Base-by-base conservation (phyloP, 1,284 basidiomycete species). In the Ustilago vetiveriae region DNA sequence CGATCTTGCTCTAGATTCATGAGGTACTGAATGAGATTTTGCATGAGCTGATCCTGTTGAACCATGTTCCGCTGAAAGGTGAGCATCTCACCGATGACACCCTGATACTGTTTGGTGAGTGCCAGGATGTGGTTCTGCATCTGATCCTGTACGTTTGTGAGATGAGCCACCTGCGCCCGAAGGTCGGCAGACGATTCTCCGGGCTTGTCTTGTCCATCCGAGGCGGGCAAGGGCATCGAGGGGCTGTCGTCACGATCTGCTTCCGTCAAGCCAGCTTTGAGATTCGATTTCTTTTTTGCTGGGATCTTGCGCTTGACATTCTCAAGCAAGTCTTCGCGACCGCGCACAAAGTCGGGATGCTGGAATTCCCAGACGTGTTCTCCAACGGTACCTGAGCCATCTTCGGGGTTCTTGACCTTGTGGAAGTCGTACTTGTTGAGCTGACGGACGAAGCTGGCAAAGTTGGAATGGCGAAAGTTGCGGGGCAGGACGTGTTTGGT, bases 361-460 rank as follows among this genome's bases (percentile, higher is more conserved):
- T 90, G 88, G 82, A 98, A 98, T 26, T 94, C 95, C 94, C 95
- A 98, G 3, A 59, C 37, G 26, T 78, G 75, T 78, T 92, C 90
- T 79, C 92, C 91, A 36, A 90, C 91, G 74, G 88, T 90, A 57
- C 88, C 87, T 70, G 86, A 85, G 66, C 90, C 90, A 3, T 89
- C 88, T 74, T 91, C 92, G 80, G 92, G 92, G 37, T 80, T 79
- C 74, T 84, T 83, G 58, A 89, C 91, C 85, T 97, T 98, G 86
- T 95, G 93, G 79, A 97, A 98, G 79, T 96, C 94, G 81, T 98
- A 98, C 84, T 97, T 98, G 87, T 98, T 98, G 36, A 98, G 85
- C 83, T 98, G 94, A 7, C 77, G 52, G 6, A 82, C 80, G 52
- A 82, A 82, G 40, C 72, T 74, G 24, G 94, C 93, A 83, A 98